A percentile compares a stretch with the other conserved stretches of the same genome.
These are phyloP conservation scores for Neonectria sp. DNA, from an alignment of 2,329 filamentous ascomycete genomes.

Conservation along the genomic window DNA sequence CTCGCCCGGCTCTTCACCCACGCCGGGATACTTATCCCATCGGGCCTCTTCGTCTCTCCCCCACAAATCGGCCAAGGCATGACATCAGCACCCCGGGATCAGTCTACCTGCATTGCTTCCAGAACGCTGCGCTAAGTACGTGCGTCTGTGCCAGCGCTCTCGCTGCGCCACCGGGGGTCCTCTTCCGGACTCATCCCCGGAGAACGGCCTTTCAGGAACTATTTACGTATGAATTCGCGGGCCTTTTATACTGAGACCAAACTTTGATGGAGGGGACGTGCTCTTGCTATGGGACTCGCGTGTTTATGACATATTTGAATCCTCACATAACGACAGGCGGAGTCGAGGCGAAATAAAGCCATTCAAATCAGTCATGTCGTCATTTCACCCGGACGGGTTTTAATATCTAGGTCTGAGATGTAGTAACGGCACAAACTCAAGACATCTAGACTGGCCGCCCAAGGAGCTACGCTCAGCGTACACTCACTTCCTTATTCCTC, in stretches of 20 bases:
- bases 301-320: constrained; percentile 21
- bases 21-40: neutral
- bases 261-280: constrained; percentile 1
- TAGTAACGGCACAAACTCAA: constrained; percentile 13
- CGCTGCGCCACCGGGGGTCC: constrained; percentile 12
- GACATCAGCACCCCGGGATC: constrained; percentile 4
- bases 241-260: constrained; percentile 8
- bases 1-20: neutral
- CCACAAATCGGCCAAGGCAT: constrained; percentile 22
- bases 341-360: constrained; percentile 11
- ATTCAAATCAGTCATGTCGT: constrained; percentile 33
- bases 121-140: neutral
- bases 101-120: constrained; percentile 8
- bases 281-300: constrained; percentile 12
- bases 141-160: neutral
- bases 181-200: neutral
- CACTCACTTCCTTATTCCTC: constrained; percentile 3
- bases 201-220: neutral
- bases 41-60: constrained; percentile 18
- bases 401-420: constrained; percentile 20
- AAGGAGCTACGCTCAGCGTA: constrained; percentile 16
- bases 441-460: constrained; percentile 2
- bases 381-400: constrained; percentile 24
- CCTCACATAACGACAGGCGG: constrained; percentile 7
- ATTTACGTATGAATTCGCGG: neutral